Conservation (phyloP, 2,329 filamentous ascomycete genomes). For the Cladosporium sp. region DNA sequence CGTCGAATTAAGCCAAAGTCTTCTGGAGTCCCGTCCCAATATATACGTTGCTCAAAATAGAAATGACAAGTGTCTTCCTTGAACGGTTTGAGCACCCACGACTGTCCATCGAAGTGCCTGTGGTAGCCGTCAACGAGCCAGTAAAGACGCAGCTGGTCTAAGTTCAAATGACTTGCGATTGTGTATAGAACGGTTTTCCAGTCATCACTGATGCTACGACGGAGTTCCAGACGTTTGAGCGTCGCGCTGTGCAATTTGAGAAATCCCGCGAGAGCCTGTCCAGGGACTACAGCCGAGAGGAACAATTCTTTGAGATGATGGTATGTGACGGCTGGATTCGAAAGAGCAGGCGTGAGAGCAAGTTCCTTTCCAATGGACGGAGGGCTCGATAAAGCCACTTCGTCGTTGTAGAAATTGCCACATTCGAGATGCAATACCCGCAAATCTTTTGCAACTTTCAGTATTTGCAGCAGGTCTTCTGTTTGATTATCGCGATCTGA, state of each 20-base stretch:
- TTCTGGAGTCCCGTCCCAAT: neutral
- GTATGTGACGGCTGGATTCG: neutral
- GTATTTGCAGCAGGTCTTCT: neutral
- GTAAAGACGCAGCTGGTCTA: neutral
- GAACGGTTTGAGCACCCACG: neutral
- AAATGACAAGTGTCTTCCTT: neutral
- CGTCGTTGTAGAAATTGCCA: neutral
- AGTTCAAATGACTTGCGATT: neutral
- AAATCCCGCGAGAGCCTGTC: neutral
- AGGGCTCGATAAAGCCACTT: neutral
- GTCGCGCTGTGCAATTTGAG: neutral
- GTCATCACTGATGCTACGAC: neutral
- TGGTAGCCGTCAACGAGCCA: neutral
- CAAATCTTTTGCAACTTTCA: neutral
- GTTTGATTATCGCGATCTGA: neutral
- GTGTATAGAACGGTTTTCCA: neutral
- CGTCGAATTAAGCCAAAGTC: no score
- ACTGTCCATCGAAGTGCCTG: neutral
- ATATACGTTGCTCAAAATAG: neutral
- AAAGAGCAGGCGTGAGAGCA: neutral
- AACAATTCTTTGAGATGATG: neutral
- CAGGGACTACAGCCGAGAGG: neutral
- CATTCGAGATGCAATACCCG: neutral
- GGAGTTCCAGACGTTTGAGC: neutral
- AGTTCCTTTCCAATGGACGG: neutral